Conservation (phyloP, 441 rosid species). For the Bruguiera hainesii region DNA sequence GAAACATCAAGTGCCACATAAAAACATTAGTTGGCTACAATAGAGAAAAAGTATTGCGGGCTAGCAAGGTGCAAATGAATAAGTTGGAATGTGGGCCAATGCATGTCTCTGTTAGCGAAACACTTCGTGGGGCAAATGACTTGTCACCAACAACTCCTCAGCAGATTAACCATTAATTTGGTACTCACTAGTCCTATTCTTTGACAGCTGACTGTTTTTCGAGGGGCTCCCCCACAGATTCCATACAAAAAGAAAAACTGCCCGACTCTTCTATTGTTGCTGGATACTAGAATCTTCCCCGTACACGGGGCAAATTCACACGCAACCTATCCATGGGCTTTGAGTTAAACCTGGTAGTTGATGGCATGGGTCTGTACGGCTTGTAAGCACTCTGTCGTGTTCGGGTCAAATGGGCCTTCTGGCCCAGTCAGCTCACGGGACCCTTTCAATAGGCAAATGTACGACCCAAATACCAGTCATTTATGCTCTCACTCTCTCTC, state of each 20-base stretch:
- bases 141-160: no score
- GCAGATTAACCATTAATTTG: constrained; percentile 20
- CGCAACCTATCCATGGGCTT: neutral
- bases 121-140: neutral
- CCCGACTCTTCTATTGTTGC: neutral
- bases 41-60: no score
- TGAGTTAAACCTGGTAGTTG: no score
- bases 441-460: constrained; percentile 18
- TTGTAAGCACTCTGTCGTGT: neutral
- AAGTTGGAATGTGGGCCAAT: no score
- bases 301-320: constrained; percentile 7
- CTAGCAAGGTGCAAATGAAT: no score
- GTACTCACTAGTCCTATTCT: constrained; percentile 12
- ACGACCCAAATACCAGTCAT: constrained; percentile 2
- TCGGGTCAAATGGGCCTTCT: constrained; percentile 6
- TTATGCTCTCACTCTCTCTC: neutral
- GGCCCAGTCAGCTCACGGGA: constrained; percentile 15
- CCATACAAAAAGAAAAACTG: neutral
- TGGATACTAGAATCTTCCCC: constrained; percentile 10
- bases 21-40: no score
- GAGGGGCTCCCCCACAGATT: constrained; percentile 1
- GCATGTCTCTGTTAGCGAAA: neutral
- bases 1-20: no score
- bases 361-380: no score
- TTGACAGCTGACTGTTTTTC: neutral